Percentiles rank a stretch among this genome's conserved stretches.
phyloP scores from a whole-genome alignment of 1,139 yeast species.

The Yamadazyma siamensis region DNA sequence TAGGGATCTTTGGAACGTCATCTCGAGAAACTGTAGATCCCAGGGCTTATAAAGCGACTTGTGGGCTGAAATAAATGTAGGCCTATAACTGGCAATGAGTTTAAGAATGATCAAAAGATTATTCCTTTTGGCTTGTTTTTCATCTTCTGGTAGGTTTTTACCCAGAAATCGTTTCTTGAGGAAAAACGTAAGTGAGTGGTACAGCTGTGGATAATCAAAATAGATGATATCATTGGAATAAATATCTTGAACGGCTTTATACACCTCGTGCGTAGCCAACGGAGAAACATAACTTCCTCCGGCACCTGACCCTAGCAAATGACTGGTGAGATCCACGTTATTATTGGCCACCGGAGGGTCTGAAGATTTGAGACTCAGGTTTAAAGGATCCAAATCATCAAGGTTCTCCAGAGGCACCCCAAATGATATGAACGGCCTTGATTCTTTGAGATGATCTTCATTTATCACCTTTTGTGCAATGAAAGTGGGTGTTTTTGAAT shows the following conservation, averaged over 20 bases:
- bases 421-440: slow-evolving; percentile 43
- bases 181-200: slow-evolving; percentile 57
- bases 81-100: slow-evolving; percentile 67
- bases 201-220: slow-evolving; percentile 66
- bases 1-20: slow-evolving; percentile 65
- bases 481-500: slow-evolving; percentile 19
- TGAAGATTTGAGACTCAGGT: not conserved
- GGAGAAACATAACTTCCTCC: slow-evolving; percentile 46
- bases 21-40: slow-evolving; percentile 63
- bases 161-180: slow-evolving; percentile 53
- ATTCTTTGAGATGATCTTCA: slow-evolving; percentile 24
- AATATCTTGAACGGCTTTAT: slow-evolving; percentile 64
- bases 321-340: slow-evolving; percentile 9
- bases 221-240: slow-evolving; percentile 53
- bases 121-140: slow-evolving; percentile 35
- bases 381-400: slow-evolving; percentile 1
- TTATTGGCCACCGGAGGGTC: slow-evolving; percentile 2
- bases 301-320: slow-evolving; percentile 9
- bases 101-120: slow-evolving; percentile 56
- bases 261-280: slow-evolving; percentile 53
- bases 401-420: slow-evolving; percentile 21
- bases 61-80: slow-evolving; percentile 71
- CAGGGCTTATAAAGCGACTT: slow-evolving; percentile 59
- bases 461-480: slow-evolving; percentile 10
- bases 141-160: slow-evolving; percentile 25